Percentiles rank a stretch among this genome's conserved stretches.
Evolutionary conservation across 345 rosid species (phyloP).

Genomic region (Lagerstroemia speciosa): DNA sequence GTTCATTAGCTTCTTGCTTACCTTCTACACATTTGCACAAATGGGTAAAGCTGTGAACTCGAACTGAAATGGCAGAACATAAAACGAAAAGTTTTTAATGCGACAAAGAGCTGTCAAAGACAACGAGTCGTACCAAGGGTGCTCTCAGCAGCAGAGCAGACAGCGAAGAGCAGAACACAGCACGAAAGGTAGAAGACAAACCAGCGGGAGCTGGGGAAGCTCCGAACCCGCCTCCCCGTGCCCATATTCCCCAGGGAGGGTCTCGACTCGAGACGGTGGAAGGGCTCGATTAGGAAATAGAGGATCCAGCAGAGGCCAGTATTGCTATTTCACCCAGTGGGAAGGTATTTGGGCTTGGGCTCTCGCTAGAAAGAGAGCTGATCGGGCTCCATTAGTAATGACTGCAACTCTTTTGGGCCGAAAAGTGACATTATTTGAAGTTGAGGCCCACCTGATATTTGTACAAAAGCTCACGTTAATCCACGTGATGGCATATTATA

Average conservation of each 20-base stretch:
- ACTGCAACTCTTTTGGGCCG: not conserved
- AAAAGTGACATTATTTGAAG: not conserved
- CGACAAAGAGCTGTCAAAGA: not conserved
- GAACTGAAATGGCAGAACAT: not conserved
- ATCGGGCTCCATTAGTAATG: not conserved
- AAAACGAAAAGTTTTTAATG: not conserved
- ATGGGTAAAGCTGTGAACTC: not conserved
- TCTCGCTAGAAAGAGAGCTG: not conserved
- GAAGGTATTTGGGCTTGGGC: not conserved
- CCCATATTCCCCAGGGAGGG: not conserved
- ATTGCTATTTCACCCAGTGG: not conserved
- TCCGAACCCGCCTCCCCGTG: conserved; percentile 1
- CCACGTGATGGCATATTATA: too few species aligned
- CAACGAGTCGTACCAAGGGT: conserved; percentile 1
- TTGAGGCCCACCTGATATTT: not conserved
- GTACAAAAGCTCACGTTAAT: too few species aligned
- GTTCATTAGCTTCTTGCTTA: not conserved
- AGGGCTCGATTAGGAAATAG: not conserved
- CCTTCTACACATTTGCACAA: not conserved
- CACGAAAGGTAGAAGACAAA: not conserved
- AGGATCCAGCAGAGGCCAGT: not conserved
- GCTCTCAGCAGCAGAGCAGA: conserved; percentile 3
- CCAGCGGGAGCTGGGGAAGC: not conserved
- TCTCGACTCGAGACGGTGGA: not conserved
- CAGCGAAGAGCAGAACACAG: not conserved